Evolutionary conservation across 2,329 filamentous ascomycete genomes (phyloP), one percentile per base, ranked within the genome.

Genomic region (Hirsutella rhossiliensis): DNA sequence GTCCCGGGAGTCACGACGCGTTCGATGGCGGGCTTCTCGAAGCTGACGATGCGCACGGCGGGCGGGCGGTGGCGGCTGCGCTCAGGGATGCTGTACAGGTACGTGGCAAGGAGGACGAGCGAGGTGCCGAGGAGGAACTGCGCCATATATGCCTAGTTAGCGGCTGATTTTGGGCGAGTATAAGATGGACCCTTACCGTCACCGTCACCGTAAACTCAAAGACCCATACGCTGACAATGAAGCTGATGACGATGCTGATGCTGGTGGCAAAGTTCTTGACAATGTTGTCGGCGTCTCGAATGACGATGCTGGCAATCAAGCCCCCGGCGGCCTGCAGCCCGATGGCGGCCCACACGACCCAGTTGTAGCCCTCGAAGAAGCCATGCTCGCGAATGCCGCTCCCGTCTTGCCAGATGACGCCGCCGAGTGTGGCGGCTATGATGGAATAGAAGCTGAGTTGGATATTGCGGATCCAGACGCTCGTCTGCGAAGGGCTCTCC

Each of bases 361-460:
- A 84, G 60, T 94, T 96, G 65, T 97, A 98, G 3, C 92, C 92
- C 45, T 85, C 83, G 54, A 98, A 97, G 64, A 97, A 94, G 12
- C 92, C 92, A 49, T 86, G 80, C 61, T 83, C 78, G 23, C 82
- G 75, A 50, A 98, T 88, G 36, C 84, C 82, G 48, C 81, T 78
- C 23, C 90, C 92, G 52, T 98, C 92, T 50, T 87, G 85, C 65
- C 86, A 85, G 3, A 94, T 66, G 6, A 97, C 82, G 1, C 90
- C 92, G 43, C 94, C 73, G 45, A 97, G 79, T 1, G 96, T 71
- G 1, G 89, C 85, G 0, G 90, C 87, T 54, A 96, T 90, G 2
- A 97, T 71, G 1, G 89, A 95, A 67, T 95, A 98, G 58, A 96
- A 86, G 1, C 88, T 89, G 20, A 98, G 70, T 62, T 98, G 92